phyloP scores from a whole-genome alignment of 129 eudicot genomes.

The Erigeron canadensis region DNA sequence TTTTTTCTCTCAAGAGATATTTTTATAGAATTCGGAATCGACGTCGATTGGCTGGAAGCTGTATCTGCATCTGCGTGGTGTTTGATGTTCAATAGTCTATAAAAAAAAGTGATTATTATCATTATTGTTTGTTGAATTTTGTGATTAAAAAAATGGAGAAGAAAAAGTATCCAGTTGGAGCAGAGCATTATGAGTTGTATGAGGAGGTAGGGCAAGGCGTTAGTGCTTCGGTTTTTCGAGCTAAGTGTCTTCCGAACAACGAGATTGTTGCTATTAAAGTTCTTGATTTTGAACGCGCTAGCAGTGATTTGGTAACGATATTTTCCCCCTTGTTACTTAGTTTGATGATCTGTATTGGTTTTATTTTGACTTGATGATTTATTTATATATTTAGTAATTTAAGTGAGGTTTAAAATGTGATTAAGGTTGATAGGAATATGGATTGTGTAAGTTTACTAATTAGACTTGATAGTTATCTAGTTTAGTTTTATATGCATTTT shows the following conservation, averaged over 20 bases:
- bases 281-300: constrained; percentile 82
- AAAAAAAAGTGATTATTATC: not conserved
- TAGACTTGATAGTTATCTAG: not conserved
- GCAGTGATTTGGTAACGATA: constrained; percentile 73
- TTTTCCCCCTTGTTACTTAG: not conserved
- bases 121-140: constrained; percentile 12
- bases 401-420: not conserved
- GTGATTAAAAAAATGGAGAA: constrained; percentile 49
- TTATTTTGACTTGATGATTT: not conserved
- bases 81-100: constrained; percentile 35
- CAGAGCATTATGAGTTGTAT: constrained; percentile 60
- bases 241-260: constrained; percentile 56
- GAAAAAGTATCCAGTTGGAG: constrained; percentile 81
- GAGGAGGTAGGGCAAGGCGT: constrained; percentile 94
- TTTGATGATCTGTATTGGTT: not conserved
- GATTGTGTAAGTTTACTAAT: not conserved
- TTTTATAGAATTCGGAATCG: constrained; percentile 34
- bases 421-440: constrained; percentile 8
- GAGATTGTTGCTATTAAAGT: constrained; percentile 88
- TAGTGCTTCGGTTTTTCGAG: constrained; percentile 90
- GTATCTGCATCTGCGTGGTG: constrained; percentile 35
- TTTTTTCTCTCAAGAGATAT: constrained; percentile 23
- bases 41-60: constrained; percentile 29
- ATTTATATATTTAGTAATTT: not conserved
- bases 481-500: not conserved